A percentile compares a stretch with the other conserved stretches of the same genome.
These are phyloP conservation scores for Cyberlindnera japonica DNA, from an alignment of 805 yeast genomes.

Conservation along the genomic window DNA sequence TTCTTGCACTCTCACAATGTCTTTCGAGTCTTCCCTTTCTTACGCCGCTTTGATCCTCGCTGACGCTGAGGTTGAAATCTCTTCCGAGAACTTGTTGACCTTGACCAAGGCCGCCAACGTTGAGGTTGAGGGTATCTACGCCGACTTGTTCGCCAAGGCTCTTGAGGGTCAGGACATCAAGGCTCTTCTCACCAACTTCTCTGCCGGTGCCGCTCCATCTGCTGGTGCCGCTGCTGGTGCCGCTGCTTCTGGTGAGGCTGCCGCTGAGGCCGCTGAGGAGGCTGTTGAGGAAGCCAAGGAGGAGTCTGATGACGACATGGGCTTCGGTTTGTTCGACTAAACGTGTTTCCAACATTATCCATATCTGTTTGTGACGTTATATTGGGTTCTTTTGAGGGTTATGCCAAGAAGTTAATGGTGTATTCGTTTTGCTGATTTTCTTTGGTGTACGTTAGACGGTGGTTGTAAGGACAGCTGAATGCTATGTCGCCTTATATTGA, in stretches of 20 bases:
- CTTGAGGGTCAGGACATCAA: slow-evolving; percentile 79
- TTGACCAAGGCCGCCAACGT: slow-evolving; percentile 82
- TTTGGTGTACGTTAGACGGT: slow-evolving; percentile 1
- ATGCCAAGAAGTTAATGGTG: slow-evolving; percentile 6
- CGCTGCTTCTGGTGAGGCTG: slow-evolving; percentile 58
- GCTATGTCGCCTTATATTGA: slow-evolving; percentile 1
- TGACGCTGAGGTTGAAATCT: slow-evolving; percentile 85
- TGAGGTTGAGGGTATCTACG: slow-evolving; percentile 78
- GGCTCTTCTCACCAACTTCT: slow-evolving; percentile 66
- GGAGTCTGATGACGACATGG: slow-evolving; percentile 82
- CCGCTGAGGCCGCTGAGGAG: slow-evolving; percentile 60
- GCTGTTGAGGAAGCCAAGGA: slow-evolving; percentile 52
- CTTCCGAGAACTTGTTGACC: slow-evolving; percentile 77
- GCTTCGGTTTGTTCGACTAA: slow-evolving; percentile 92
- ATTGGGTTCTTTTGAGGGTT: slow-evolving; percentile 7
- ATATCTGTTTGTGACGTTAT: not conserved
- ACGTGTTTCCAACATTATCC: slow-evolving; percentile 9
- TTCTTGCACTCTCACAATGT: slow-evolving; percentile 44
- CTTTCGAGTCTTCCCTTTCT: slow-evolving; percentile 75
- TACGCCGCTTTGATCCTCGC: slow-evolving; percentile 95
- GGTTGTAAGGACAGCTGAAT: not conserved
- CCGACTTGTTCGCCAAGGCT: slow-evolving; percentile 86
- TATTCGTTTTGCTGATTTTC: slow-evolving; percentile 4
- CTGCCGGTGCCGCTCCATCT: slow-evolving; percentile 73
- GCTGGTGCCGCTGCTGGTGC: slow-evolving; percentile 62